Base-by-base conservation (phyloP, 345 rosid species). In the Draba incana region DNA sequence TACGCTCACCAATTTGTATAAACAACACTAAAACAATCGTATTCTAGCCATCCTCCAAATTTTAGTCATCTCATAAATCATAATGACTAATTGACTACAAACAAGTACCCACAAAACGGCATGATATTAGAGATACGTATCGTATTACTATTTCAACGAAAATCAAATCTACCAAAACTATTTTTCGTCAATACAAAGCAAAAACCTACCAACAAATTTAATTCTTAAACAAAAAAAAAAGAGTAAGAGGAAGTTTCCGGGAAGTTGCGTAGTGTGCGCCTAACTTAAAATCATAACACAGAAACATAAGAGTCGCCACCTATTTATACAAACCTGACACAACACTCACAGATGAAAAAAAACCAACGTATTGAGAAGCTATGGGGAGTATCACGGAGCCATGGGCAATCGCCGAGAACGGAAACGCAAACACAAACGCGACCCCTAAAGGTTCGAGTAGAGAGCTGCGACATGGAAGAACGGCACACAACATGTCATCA, bases 401-500 rank as follows among this genome's bases (percentile, higher is more conserved):
- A 46, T 80, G 85, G n/a, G 71, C 78, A 75, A 50, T 76, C 20
- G 0, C 85, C 62, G 98, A 93, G 79, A 81, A 75, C 35, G 35
- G 35, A 30, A 30, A 30, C 38, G 97, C 83, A 44, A 53, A 62
- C 69, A 57, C 30, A 27, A 47, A 12, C 70, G 28, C 13, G 3
- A 81, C 71, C 64, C 9, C 74, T 2, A 90, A 88, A 79, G 88
- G 81, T 0, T 52, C 68, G 31, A 72, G 74, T 82, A 84, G 78
- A 77, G 96, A 92, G 81, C 76, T 45, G 25, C 63, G 89, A 62
- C 94, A 77, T 61, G 88, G 88, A n/a, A 80, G 87, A 63, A 93
- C 89, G 0, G 91, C 90, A 0, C 94, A 88, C 69, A 93, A 86
- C 88, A 79, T 81, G 97, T 93, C 96, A 0, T 88, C 96, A 1